A percentile compares a stretch with the other conserved stretches of the same genome.
Evolutionary conservation across 2,329 filamentous ascomycete genomes (phyloP).

Genomic region (Salinomyces thailandicus): DNA sequence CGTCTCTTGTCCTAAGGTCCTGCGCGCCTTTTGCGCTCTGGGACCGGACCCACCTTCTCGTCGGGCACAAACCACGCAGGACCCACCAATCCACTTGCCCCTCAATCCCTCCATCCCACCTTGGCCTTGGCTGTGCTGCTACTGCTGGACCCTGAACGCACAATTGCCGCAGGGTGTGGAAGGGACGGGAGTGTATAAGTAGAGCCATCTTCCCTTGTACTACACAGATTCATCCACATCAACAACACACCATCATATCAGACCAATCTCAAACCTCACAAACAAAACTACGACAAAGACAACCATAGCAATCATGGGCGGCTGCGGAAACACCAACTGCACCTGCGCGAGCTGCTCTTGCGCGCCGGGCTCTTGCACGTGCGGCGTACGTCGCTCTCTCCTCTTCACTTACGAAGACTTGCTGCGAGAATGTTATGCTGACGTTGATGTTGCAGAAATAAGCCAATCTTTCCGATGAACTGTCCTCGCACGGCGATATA

Average conservation of each 20-base stretch:
- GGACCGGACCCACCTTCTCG: too few relatives aligned
- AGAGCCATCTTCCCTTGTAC: constrained; percentile 1
- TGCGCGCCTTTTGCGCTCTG: not conserved
- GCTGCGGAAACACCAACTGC: constrained; percentile 25
- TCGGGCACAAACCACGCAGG: not conserved
- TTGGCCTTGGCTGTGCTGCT: too few relatives aligned
- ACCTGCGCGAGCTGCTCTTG: constrained; percentile 23
- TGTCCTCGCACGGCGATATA: too few relatives aligned
- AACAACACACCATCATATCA: not conserved
- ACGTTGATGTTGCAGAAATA: not conserved
- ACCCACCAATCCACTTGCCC: not conserved
- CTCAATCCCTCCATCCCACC: too few relatives aligned
- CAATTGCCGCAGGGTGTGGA: not conserved
- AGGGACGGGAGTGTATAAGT: not conserved
- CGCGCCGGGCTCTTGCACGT: constrained; percentile 21
- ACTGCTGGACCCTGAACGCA: not conserved
- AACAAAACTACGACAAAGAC: not conserved
- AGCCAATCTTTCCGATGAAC: not conserved
- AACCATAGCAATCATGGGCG: constrained; percentile 17
- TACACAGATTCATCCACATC: not conserved
- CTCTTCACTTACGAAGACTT: too few relatives aligned
- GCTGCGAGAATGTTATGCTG: not conserved
- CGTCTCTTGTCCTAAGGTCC: not conserved
- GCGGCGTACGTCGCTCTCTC: constrained; percentile 16
- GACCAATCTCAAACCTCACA: not conserved